Evolutionary conservation across 2,329 filamentous ascomycete genomes (phyloP), one percentile per base, ranked within the genome.

Genomic region (Calonectria multiphialidica): DNA sequence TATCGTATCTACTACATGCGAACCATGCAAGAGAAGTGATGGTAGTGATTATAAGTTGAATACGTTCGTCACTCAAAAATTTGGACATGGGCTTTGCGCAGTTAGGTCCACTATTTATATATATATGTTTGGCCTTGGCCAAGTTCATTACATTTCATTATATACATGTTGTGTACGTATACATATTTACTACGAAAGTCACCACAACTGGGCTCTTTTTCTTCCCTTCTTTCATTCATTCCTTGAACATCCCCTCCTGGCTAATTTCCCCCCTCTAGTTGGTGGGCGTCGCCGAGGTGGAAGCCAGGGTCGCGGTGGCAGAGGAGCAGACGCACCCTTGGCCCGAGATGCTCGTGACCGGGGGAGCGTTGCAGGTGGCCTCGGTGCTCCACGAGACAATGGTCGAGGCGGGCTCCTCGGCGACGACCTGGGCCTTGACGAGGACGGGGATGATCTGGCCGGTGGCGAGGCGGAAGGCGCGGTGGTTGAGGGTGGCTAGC

Each of bases 371-470:
- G 75, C 88, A 89, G 4, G 86, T 88, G 2, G 84, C 80, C 45
- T 87, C 83, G 1, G 82, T 73, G 33, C 82, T 81, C 79, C 84
- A 87, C 5, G 82, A 80, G 6, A 75, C 74, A 25, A 82, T 80
- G 0, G 79, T 80, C 25, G 78, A n/a, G 0, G 81, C 70, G 74
- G 78, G 77, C 9, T 79, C 73, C n/a, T 78, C 73, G 6, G 72
- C 59, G 0, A 84, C 70, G 50, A 84, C 88, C 75, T 89, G 86
- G 1, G 89, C 91, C 81, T 89, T 90, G 40, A 94, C 89, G 1
- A 94, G 86, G 2, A 93, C 91, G 0, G 93, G 92, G 33, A 94
- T 92, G 9, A 93, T 88, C 70, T 91, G 89, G 10, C 93, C 93
- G 0, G 93, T 95, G n/a, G 85, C 86, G 15, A 94, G 84, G 2